These are phyloP conservation scores for Ammopiptanthus mongolicus DNA, from an alignment of 306 rosid species.

Conservation along the genomic window DNA sequence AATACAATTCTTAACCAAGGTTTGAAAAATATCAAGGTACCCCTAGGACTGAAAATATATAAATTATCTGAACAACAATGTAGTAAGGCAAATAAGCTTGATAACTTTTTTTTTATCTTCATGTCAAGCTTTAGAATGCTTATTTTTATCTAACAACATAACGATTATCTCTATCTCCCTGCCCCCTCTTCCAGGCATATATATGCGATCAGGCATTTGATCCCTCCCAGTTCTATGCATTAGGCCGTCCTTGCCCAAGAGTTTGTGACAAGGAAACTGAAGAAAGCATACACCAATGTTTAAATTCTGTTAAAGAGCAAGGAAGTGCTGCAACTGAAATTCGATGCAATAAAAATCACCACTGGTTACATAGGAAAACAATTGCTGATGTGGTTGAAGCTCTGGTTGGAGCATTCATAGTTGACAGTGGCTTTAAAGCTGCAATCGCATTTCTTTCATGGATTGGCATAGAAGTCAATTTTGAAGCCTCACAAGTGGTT, in stretches of 20 bases:
- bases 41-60: neutral
- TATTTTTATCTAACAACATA: neutral
- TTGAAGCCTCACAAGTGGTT: constrained; percentile 62
- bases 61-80: neutral
- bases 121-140: neutral
- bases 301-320: constrained; percentile 24
- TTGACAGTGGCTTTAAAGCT: constrained; percentile 93
- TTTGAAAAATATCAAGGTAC: neutral
- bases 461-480: constrained; percentile 75
- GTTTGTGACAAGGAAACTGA: constrained; percentile 55
- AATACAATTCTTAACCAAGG: neutral
- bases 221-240: constrained; percentile 68
- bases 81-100: neutral
- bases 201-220: constrained; percentile 76
- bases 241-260: constrained; percentile 71
- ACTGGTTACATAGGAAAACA: constrained; percentile 80
- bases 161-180: neutral
- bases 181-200: constrained; percentile 52
- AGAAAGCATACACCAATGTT: constrained; percentile 42
- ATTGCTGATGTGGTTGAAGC: constrained; percentile 90
- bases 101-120: neutral
- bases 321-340: constrained; percentile 17
- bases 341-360: constrained; percentile 80
- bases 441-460: constrained; percentile 74
- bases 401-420: constrained; percentile 88